These are phyloP conservation scores for Urochloa ruziziensis DNA, from an alignment of 176 grass and related monocot genomes.

Conservation along the genomic window DNA sequence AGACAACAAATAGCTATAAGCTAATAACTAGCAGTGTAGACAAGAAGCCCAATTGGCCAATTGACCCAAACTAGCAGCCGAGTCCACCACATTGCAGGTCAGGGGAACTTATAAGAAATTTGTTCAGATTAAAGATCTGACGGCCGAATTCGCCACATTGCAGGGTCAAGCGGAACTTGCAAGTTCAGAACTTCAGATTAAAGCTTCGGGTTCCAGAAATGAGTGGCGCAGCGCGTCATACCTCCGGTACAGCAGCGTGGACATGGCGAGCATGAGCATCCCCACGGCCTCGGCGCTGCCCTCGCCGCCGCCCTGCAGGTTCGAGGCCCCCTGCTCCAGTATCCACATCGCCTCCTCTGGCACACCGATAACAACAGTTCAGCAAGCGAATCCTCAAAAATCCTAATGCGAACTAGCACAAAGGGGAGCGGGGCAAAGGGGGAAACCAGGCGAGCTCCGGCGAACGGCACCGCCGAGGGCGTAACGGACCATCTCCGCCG, in stretches of 20 bases:
- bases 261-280: constrained; percentile 72
- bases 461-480: constrained; percentile 52
- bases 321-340: constrained; percentile 82
- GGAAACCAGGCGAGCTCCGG: constrained; percentile 60
- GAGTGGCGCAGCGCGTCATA: neutral
- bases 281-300: constrained; percentile 58
- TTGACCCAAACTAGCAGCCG: neutral
- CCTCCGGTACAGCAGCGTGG: constrained; percentile 84
- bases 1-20: neutral
- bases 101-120: neutral
- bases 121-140: neutral
- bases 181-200: neutral
- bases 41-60: neutral
- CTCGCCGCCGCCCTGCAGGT: constrained; percentile 62
- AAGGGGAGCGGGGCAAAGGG: neutral
- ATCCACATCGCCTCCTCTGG: constrained; percentile 79
- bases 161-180: neutral
- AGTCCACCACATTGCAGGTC: neutral
- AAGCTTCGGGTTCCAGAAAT: constrained; percentile 23
- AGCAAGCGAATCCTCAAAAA: neutral
- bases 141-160: neutral
- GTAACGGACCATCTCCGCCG: constrained; percentile 80
- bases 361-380: constrained; percentile 29
- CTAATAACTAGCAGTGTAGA: neutral
- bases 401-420: neutral